phyloP scores from a whole-genome alignment of 768 basidiomycete genomes.

The Auriculariales sp. region DNA sequence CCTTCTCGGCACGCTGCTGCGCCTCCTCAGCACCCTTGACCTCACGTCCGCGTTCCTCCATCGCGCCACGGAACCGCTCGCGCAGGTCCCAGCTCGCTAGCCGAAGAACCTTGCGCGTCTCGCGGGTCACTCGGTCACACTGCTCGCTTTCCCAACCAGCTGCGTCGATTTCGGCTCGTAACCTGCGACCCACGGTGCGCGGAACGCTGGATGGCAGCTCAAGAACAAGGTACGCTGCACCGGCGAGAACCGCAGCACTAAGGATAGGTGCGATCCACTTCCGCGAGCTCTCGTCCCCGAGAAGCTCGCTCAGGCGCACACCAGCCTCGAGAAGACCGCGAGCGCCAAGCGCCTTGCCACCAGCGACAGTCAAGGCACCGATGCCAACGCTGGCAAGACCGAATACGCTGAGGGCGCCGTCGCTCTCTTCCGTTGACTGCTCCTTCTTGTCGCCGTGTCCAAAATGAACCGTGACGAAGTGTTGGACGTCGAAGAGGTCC shows the following conservation, averaged over 20 bases:
- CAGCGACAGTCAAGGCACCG: conserved; percentile 81
- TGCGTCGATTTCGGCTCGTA: conserved; percentile 49
- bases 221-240: conserved; percentile 66
- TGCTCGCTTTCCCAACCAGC: conserved; percentile 50
- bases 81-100: conserved; percentile 82
- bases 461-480: conserved; percentile 62
- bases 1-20: conserved; percentile 53
- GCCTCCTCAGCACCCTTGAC: conserved; percentile 64
- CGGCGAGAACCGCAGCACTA: conserved; percentile 59
- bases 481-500: conserved; percentile 77
- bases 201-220: conserved; percentile 86
- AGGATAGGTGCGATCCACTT: conserved; percentile 81
- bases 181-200: conserved; percentile 73
- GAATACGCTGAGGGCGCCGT: conserved; percentile 44
- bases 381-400: conserved; percentile 63
- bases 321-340: conserved; percentile 66
- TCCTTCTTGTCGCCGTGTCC: conserved; percentile 27
- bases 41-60: conserved; percentile 68
- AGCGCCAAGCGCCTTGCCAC: conserved; percentile 65
- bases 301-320: conserved; percentile 58
- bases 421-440: conserved; percentile 20
- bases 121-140: conserved; percentile 53
- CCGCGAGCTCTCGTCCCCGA: conserved; percentile 66
- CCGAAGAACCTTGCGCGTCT: conserved; percentile 87
- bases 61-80: conserved; percentile 63